Conservation (phyloP, 345 rosid genomes). For the Melaleuca quinquenervia region DNA sequence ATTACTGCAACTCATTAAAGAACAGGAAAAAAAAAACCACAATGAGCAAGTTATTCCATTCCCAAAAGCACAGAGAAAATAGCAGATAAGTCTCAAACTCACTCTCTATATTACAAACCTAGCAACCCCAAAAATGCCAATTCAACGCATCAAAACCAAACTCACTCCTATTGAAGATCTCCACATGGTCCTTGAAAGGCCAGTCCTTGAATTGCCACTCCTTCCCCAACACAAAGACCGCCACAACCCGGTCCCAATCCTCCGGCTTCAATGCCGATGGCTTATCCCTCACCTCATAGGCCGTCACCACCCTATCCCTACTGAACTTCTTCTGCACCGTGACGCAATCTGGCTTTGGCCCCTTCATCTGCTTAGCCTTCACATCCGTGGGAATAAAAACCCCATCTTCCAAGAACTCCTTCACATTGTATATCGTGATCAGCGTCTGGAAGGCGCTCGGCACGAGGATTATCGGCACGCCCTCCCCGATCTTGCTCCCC, state of each 20-base stretch:
- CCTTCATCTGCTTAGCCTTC: slow-evolving; percentile 84
- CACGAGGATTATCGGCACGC: slow-evolving; percentile 85
- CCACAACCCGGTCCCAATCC: slow-evolving; percentile 94
- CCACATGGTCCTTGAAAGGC: slow-evolving; percentile 95
- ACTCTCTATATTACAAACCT: not conserved
- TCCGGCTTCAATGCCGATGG: slow-evolving; percentile 70
- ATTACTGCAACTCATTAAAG: slow-evolving; percentile 43
- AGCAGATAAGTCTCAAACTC: not conserved
- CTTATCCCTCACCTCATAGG: slow-evolving; percentile 94
- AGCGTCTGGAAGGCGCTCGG: slow-evolving; percentile 90
- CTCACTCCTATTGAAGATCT: slow-evolving; percentile 89
- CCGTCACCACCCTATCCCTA: slow-evolving; percentile 80
- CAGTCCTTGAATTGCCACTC: slow-evolving; percentile 99
- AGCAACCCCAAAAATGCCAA: not conserved
- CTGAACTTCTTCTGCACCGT: slow-evolving; percentile 98
- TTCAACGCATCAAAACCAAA: not conserved
- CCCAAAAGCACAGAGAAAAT: not conserved
- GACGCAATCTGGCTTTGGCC: slow-evolving; percentile 76
- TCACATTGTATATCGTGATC: slow-evolving; percentile 86
- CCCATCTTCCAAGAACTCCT: slow-evolving; percentile 92
- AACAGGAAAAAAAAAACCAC: not conserved
- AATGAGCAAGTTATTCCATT: not conserved
- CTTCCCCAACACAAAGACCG: slow-evolving; percentile 84
- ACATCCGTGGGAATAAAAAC: slow-evolving; percentile 74
- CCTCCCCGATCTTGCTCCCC: slow-evolving; percentile 80